phyloP scores from a whole-genome alignment of 805 yeast species.

The Cyberlindnera suaveolens region DNA sequence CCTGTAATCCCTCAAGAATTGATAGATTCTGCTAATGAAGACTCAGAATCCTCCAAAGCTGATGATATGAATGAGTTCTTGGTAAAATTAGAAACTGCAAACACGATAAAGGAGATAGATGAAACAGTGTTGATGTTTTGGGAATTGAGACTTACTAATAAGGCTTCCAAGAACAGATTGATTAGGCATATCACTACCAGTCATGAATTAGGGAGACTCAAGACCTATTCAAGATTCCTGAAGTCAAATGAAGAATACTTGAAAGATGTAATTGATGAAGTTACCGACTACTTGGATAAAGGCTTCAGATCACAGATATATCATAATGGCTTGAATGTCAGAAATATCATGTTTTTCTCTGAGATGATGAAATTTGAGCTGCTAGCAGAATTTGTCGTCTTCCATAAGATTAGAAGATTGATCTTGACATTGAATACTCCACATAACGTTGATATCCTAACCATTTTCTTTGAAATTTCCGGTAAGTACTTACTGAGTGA shows the following conservation, averaged over 20 bases:
- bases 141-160: constrained; percentile 50
- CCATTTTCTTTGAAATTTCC: constrained; percentile 65
- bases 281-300: constrained; percentile 48
- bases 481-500: constrained; percentile 63
- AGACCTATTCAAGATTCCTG: constrained; percentile 58
- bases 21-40: constrained; percentile 24
- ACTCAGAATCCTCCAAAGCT: constrained; percentile 24
- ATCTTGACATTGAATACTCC: constrained; percentile 45
- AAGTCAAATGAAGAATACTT: constrained; percentile 49
- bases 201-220: constrained; percentile 38
- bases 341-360: constrained; percentile 54
- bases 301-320: constrained; percentile 58
- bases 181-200: constrained; percentile 47
- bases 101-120: constrained; percentile 45
- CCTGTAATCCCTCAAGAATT: constrained; percentile 36
- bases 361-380: constrained; percentile 75
- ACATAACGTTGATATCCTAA: constrained; percentile 61
- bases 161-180: constrained; percentile 63
- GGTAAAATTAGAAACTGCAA: constrained; percentile 34
- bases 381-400: constrained; percentile 62
- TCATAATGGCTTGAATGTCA: constrained; percentile 45
- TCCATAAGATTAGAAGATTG: constrained; percentile 64
- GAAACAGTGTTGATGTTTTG: constrained; percentile 42
- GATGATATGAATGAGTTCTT: constrained; percentile 40
- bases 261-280: constrained; percentile 44